Percentiles rank a stretch among this genome's conserved stretches.
Conservation (phyloP, 2,329 filamentous ascomycete genomes). For the Sphaerulina vaccinii region DNA sequence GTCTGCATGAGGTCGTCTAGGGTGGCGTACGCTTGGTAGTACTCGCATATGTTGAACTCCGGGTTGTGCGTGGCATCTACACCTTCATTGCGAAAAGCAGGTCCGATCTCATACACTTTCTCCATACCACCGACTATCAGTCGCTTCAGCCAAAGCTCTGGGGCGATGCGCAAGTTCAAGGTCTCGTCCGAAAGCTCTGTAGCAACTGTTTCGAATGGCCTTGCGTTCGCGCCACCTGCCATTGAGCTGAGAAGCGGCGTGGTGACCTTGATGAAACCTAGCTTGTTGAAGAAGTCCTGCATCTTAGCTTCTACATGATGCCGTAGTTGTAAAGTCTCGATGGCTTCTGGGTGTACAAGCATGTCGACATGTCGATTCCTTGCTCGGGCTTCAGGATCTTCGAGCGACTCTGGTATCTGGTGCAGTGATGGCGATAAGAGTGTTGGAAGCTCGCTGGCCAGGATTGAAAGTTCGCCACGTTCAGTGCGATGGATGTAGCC, state of each 20-base stretch:
- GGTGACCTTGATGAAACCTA: slow-evolving; percentile 79
- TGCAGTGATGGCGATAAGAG: slow-evolving; percentile 77
- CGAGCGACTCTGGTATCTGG: slow-evolving; percentile 69
- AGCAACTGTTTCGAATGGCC: slow-evolving; percentile 78
- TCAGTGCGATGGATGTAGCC: slow-evolving; percentile 69
- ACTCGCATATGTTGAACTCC: slow-evolving; percentile 96
- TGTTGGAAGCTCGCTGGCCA: slow-evolving; percentile 65
- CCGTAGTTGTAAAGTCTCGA: slow-evolving; percentile 71
- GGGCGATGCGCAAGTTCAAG: slow-evolving; percentile 81
- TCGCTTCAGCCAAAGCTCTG: slow-evolving; percentile 92
- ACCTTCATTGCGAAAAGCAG: slow-evolving; percentile 85
- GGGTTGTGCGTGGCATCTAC: slow-evolving; percentile 91
- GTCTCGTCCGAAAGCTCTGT: slow-evolving; percentile 71
- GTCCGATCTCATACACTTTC: slow-evolving; percentile 87
- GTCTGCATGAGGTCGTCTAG: slow-evolving; percentile 70
- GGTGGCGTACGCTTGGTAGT: slow-evolving; percentile 83
- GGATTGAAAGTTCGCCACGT: slow-evolving; percentile 73
- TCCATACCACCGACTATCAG: slow-evolving; percentile 86
- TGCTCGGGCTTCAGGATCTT: slow-evolving; percentile 69
- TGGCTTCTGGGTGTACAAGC: slow-evolving; percentile 67
- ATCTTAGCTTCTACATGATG: slow-evolving; percentile 72
- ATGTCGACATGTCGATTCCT: slow-evolving; percentile 83
- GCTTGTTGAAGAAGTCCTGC: slow-evolving; percentile 68
- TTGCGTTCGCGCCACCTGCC: slow-evolving; percentile 83
- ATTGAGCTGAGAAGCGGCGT: slow-evolving; percentile 82